Conservation (phyloP, 2,329 filamentous ascomycete genomes). For the Myriosclerotinia scirpicola region DNA sequence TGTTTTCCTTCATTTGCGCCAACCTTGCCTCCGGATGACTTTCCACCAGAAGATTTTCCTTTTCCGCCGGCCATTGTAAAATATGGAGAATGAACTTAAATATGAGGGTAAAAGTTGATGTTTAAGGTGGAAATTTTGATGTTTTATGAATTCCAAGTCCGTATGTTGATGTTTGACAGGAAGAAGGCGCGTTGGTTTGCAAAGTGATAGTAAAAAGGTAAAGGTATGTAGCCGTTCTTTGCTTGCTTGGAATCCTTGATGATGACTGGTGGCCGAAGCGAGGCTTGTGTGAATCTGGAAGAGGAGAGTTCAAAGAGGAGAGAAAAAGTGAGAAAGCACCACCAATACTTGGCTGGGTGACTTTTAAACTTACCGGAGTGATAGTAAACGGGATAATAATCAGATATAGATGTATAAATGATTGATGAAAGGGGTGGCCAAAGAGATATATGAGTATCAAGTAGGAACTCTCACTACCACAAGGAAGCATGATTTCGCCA, state of each 20-base stretch:
- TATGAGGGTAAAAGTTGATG: conserved; percentile 28
- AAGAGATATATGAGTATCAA: conserved; percentile 3
- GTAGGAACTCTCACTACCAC: conserved; percentile 16
- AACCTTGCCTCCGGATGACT: conserved; percentile 43
- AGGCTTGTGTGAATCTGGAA: conserved; percentile 23
- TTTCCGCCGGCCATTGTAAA: conserved; percentile 42
- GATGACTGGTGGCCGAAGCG: conserved; percentile 24
- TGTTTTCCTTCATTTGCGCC: conserved; percentile 39
- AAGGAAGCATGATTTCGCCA: conserved; percentile 18
- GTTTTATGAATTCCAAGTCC: conserved; percentile 13
- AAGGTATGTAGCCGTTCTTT: conserved; percentile 23
- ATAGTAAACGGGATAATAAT: background rate
- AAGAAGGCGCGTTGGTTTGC: conserved; percentile 22
- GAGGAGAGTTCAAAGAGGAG: conserved; percentile 12
- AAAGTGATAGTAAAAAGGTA: conserved; percentile 18
- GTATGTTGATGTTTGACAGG: conserved; percentile 25
- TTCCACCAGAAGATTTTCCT: conserved; percentile 42
- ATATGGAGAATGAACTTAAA: conserved; percentile 12
- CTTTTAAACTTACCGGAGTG: conserved; percentile 14
- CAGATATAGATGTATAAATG: background rate
- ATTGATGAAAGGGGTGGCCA: background rate
- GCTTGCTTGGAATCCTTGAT: conserved; percentile 20
- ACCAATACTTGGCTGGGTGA: conserved; percentile 8
- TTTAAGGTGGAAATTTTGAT: conserved; percentile 18
- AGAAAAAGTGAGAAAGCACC: conserved; percentile 20